Evolutionary conservation across 345 rosid species (phyloP), one percentile per base, ranked within the genome.

Genomic region (Rhodamnia rubescens): DNA sequence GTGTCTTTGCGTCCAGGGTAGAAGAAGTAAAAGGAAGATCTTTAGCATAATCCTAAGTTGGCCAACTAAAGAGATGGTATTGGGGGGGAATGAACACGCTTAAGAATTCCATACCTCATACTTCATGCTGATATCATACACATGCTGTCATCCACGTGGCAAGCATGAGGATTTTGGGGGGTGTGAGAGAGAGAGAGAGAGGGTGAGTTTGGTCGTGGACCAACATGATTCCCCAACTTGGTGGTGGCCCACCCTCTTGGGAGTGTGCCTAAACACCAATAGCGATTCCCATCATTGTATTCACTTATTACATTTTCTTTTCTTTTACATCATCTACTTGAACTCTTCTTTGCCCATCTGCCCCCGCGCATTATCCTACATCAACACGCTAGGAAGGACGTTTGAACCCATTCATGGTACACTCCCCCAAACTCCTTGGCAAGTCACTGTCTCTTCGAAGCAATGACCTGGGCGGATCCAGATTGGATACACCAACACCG

Each of bases 101-200:
- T 3, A 16, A 42, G 88, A 81, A 86, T 85, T 61, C 58, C 87
- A 86, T 84, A 86, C 87, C 80, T 88, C 75, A 89, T 85, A 93
- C 94, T 87, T 93, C 95, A 92, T 91, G 95, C 92, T 94, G 87
- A 92, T 88, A 88, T 94, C 96, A 92, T 87, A 85, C 90, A 90
- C 56, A 84, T 83, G 94, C 89, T 89, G 87, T 83, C 87, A 90
- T 89, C 90, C 92, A 92, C 92, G 93, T 88, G 93, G 93, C 92
- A 87, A 36, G 87, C 87, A 86, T 75, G 90, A 59, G 86, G 69
- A 83, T 56, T 69, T 44, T 44, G 1, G 47, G 47, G 47, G 47
- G 47, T 42, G 47, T 1, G 40, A 57, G 32, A 13, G 74, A 36
- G 40, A 36, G 40, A 36, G 26, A 21, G 44, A 11, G 47, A 26